These are phyloP conservation scores for Grosmannia clavigera DNA, from an alignment of 2,329 filamentous ascomycete genomes.

Conservation along the genomic window DNA sequence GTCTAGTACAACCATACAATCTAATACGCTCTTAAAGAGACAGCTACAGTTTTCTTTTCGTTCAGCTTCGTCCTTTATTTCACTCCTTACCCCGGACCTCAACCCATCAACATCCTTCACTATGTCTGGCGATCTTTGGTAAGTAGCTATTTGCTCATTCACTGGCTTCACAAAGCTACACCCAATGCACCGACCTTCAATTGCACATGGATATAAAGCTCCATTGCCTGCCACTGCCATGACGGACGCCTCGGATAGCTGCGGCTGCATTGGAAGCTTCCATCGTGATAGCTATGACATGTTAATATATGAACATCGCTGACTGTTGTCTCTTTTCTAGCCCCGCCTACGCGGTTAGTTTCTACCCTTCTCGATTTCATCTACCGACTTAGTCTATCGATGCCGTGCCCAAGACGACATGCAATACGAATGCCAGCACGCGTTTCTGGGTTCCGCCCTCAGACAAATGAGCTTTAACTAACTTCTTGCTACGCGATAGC, in stretches of 20 bases:
- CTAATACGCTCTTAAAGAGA: neutral
- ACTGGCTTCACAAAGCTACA: neutral
- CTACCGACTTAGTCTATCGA: neutral
- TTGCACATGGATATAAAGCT: neutral
- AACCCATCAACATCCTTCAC: constrained; percentile 5
- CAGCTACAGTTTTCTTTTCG: neutral
- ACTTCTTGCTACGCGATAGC: constrained; percentile 24
- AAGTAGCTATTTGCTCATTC: neutral
- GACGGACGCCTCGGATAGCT: neutral
- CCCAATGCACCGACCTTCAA: neutral
- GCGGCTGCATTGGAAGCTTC: neutral
- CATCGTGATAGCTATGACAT: neutral
- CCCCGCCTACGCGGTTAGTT: constrained; percentile 97
- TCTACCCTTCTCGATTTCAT: constrained; percentile 4
- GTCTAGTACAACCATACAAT: neutral
- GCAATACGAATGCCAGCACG: neutral
- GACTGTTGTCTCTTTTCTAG: constrained; percentile 33
- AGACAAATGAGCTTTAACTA: neutral
- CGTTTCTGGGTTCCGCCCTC: neutral
- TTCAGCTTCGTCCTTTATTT: constrained; percentile 2
- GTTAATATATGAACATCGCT: neutral
- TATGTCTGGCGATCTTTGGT: constrained; percentile 14
- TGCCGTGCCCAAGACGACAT: neutral
- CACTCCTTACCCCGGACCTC: neutral
- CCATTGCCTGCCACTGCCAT: neutral